A percentile compares a stretch with the other conserved stretches of the same genome.
These are phyloP conservation scores for Acanthamoeba royreba DNA, from an alignment of 208 protist genomes.

Conservation along the genomic window DNA sequence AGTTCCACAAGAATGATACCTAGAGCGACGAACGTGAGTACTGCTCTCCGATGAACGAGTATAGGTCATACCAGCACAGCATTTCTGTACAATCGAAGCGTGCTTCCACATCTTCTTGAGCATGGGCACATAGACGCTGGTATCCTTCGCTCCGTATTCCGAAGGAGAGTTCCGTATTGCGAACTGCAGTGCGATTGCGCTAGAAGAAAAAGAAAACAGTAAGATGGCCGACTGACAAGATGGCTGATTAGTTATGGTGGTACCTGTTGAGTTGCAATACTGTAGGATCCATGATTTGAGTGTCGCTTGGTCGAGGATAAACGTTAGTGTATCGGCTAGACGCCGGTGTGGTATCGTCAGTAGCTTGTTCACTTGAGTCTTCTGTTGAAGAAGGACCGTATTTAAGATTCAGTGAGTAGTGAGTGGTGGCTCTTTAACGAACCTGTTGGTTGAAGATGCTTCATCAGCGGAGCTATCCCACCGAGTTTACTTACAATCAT, in stretches of 20 bases:
- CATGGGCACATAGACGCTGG: neutral
- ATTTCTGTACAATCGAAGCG: constrained; percentile 16
- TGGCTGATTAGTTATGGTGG: no score
- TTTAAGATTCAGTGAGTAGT: neutral
- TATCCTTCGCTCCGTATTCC: neutral
- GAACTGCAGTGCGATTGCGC: neutral
- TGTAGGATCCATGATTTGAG: neutral
- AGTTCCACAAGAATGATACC: neutral
- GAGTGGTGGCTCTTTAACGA: neutral
- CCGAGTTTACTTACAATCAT: neutral
- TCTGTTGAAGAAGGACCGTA: neutral
- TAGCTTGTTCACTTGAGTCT: neutral
- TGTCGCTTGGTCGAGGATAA: neutral
- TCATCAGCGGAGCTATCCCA: constrained; percentile 13
- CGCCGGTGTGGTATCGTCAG: neutral
- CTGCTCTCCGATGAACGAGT: neutral
- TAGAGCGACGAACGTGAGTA: neutral
- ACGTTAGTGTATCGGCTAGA: neutral
- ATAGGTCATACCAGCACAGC: neutral
- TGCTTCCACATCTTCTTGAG: constrained; percentile 35
- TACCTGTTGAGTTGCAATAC: constrained; percentile 17
- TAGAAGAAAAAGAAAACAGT: neutral
- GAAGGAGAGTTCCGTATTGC: neutral
- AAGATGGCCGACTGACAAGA: no score
- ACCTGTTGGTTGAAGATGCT: neutral